Percentiles rank a stretch among this genome's conserved stretches.
These are phyloP conservation scores for Colletotrichum lindemuthianum DNA, from an alignment of 2,329 filamentous ascomycete species.

Conservation along the genomic window DNA sequence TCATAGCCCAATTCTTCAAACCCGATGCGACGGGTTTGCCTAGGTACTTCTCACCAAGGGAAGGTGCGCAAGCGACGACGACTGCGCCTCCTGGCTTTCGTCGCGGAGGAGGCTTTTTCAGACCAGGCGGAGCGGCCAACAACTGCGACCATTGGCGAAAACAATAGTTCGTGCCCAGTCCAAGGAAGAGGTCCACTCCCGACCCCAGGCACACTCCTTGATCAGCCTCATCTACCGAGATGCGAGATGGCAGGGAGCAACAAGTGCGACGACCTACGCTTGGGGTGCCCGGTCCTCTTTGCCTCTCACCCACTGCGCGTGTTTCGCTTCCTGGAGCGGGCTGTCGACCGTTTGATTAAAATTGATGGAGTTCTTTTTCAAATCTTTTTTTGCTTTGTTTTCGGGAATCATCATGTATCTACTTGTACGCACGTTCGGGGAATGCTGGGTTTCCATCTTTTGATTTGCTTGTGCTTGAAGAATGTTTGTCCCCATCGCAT, in stretches of 20 bases:
- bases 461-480: constrained; percentile 8
- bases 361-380: constrained; percentile 7
- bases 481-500: constrained; percentile 14
- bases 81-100: constrained; percentile 34
- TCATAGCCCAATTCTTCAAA: neutral
- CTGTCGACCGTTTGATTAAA: constrained; percentile 4
- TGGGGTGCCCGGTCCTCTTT: neutral
- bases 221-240: constrained; percentile 22
- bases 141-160: constrained; percentile 25
- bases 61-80: neutral
- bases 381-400: neutral
- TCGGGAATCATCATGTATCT: too few relatives aligned
- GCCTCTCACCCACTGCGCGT: neutral
- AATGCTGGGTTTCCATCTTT: neutral
- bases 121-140: constrained; percentile 32
- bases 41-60: too few relatives aligned
- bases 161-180: neutral
- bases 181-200: constrained; percentile 18
- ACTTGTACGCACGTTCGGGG: too few relatives aligned
- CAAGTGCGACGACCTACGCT: neutral
- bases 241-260: constrained; percentile 29
- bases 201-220: constrained; percentile 27
- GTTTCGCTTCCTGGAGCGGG: constrained; percentile 3
- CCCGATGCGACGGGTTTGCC: constrained; percentile 15
- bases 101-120: constrained; percentile 13